Evolutionary conservation across 371 early-diverging fungal genomes (phyloP), one percentile per base, ranked within the genome.

Genomic region (Circinella minor): DNA sequence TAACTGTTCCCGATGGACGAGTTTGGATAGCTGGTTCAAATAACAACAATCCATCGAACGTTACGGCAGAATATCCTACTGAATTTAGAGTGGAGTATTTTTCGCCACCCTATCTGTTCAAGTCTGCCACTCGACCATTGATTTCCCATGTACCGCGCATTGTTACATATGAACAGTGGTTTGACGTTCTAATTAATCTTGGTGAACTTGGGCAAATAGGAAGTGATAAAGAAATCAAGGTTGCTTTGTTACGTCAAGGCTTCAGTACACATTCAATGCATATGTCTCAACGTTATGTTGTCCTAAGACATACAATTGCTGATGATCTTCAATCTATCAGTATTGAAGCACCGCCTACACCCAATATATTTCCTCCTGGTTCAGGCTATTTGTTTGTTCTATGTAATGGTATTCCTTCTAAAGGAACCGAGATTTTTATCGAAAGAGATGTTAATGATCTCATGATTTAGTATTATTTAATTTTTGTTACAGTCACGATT

Each of bases 211-310:
- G 46, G 13, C 55, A 61, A 17, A 62, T 73, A 55, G 79, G 83
- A 57, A 55, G 69, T 61, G 71, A 68, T 0, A 67, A 70, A 20
- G 74, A 77, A 10, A 15, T 85, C 38, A 71, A 73, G 36, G 86
- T 82, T 13, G 81, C 73, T 4, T 17, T 85, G 57, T 68, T 88
- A 11, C 70, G 80, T 37, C 75, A 78, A 51, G 89, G 89, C 1
- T 87, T 90, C 67, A 82, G 84, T 51, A 90, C 91, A 14, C 91
- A 90, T 67, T 86, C 88, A 17, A 81, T 84, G 59, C 86, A 88
- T 69, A 88, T 90, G 87, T 85, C 84, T 13, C 89, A 88, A 66
- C 77, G 90, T 14, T 84, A 86, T 75, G 77, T 83, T 57, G 74
- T 69, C 71, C 61, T 83, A 65, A 14, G 61, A n/a, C 63, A 79